Conservation (phyloP, 1,284 basidiomycete species). For the Kwoniella shivajii region DNA sequence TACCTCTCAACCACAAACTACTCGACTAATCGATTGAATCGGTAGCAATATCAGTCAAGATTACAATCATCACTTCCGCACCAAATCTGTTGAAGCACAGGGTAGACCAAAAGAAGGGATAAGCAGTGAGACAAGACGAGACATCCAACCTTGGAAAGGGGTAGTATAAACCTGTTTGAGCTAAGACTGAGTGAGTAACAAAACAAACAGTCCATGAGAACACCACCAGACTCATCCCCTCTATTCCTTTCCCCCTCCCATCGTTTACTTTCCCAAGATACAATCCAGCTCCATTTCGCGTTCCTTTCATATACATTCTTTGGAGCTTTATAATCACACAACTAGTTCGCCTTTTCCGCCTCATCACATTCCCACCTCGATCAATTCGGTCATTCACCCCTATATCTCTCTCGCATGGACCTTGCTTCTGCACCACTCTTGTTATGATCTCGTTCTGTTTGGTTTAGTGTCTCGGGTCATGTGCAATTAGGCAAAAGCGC, state of each 20-base stretch:
- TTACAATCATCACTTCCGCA: background rate
- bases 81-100: no score
- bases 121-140: background rate
- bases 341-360: background rate
- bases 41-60: background rate
- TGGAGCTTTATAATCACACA: background rate
- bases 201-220: background rate
- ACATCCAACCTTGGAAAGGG: background rate
- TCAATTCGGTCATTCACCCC: background rate
- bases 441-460: background rate
- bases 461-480: constrained; percentile 7
- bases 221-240: background rate
- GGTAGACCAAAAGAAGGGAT: background rate
- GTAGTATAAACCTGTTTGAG: background rate
- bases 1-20: no score
- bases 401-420: constrained; percentile 7
- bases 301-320: background rate
- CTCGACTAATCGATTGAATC: no score
- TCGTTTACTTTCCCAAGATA: background rate
- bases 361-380: constrained; percentile 3
- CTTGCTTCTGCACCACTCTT: background rate
- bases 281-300: background rate
- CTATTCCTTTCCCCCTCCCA: background rate
- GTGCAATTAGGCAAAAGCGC: constrained; percentile 2
- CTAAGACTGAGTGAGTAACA: constrained; percentile 4